Evolutionary conservation across 2,329 filamentous ascomycete species (phyloP).

Genomic region (Neodidymelliopsis sp.): DNA sequence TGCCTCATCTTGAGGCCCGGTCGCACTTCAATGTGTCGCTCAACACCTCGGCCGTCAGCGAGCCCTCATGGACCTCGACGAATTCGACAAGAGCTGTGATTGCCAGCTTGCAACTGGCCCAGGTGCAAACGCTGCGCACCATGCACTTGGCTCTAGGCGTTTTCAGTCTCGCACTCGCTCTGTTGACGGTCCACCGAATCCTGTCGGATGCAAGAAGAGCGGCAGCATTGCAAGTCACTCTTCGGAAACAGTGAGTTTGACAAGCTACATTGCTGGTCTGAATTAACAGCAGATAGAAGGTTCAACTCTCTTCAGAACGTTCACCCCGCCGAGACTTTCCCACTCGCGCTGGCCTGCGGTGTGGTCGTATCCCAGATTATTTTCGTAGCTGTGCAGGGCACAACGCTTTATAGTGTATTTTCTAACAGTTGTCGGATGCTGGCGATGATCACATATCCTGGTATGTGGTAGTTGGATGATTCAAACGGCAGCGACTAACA

Average conservation of each 20-base stretch:
- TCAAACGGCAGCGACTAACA: constrained; percentile 26
- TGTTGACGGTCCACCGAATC: constrained; percentile 48
- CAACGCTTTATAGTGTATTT: constrained; percentile 47
- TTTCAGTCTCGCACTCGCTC: constrained; percentile 47
- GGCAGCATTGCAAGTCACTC: constrained; percentile 40
- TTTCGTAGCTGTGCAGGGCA: constrained; percentile 50
- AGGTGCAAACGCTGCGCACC: constrained; percentile 49
- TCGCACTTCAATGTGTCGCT: constrained; percentile 50
- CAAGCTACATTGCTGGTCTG: background rate
- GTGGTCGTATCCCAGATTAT: constrained; percentile 48
- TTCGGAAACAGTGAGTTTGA: constrained; percentile 42
- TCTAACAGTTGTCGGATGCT: constrained; percentile 45
- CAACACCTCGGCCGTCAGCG: constrained; percentile 40
- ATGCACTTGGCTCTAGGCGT: constrained; percentile 50
- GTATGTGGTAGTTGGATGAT: constrained; percentile 34
- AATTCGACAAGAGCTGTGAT: constrained; percentile 44
- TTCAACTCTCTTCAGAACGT: constrained; percentile 48
- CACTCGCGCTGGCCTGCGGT: constrained; percentile 49
- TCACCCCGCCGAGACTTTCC: constrained; percentile 51
- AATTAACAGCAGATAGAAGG: constrained; percentile 37
- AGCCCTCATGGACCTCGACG: constrained; percentile 39
- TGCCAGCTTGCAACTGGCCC: constrained; percentile 44
- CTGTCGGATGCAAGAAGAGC: constrained; percentile 48
- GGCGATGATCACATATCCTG: constrained; percentile 49
- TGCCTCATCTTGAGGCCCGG: constrained; percentile 43